These are phyloP conservation scores for Aspergillus cristatus DNA, from an alignment of 495 filamentous ascomycete species.

Conservation along the genomic window DNA sequence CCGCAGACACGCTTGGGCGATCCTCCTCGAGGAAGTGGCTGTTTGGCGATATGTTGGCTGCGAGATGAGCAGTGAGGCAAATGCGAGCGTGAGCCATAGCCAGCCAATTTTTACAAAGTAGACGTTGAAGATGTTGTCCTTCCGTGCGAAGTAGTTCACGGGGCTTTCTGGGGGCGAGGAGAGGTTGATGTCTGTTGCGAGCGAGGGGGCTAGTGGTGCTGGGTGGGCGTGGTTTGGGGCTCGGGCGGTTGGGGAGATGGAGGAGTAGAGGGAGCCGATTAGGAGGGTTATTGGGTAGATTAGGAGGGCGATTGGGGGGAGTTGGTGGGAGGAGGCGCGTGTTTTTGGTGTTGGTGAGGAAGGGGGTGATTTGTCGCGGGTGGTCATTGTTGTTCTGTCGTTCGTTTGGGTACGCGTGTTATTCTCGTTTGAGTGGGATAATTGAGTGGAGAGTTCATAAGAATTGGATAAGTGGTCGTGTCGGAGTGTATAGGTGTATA, in stretches of 20 bases:
- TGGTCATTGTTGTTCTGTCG: conserved; percentile 8
- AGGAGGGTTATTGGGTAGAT: conserved; percentile 71
- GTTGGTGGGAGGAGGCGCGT: conserved; percentile 3
- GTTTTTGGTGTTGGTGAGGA: conserved; percentile 4
- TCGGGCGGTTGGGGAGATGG: conserved; percentile 62
- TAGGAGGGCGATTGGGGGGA: conserved; percentile 32
- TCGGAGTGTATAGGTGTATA: too few relatives aligned
- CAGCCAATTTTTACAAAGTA: conserved; percentile 93
- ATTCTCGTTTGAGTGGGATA: too few relatives aligned
- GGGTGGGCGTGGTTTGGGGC: conserved; percentile 34
- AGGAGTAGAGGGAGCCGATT: conserved; percentile 70
- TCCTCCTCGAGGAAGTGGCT: conserved; percentile 16
- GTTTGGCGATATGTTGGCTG: conserved; percentile 40
- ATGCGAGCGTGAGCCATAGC: conserved; percentile 74
- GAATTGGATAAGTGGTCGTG: too few relatives aligned
- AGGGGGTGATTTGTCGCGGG: conserved; percentile 7
- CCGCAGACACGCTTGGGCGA: conserved; percentile 45
- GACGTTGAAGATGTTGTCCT: conserved; percentile 81
- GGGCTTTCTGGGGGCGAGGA: conserved; percentile 15
- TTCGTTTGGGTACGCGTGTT: neutral
- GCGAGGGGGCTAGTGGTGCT: conserved; percentile 44
- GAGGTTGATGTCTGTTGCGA: conserved; percentile 35
- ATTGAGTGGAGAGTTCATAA: too few relatives aligned
- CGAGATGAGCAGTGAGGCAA: conserved; percentile 50
- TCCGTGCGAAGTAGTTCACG: conserved; percentile 83